Evolutionary conservation across 768 basidiomycete genomes (phyloP).

Genomic region (Leccinum imitatum): DNA sequence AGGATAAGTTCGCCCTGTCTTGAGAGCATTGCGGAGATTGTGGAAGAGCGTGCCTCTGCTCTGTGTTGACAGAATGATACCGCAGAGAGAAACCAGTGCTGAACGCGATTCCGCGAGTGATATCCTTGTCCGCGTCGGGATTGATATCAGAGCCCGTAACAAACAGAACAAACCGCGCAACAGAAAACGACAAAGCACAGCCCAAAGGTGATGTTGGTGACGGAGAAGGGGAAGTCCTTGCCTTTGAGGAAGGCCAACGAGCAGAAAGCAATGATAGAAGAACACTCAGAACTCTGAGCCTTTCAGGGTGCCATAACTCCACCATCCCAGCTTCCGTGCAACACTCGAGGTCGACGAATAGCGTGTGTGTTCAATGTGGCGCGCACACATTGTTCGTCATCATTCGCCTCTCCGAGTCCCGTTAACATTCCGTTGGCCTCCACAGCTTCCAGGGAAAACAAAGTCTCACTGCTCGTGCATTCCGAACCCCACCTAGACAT

Average conservation of each 20-base stretch:
- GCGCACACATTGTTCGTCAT: slow-evolving; percentile 39
- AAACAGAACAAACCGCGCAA: slow-evolving; percentile 64
- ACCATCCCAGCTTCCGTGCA: slow-evolving; percentile 58
- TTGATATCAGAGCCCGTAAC: slow-evolving; percentile 82
- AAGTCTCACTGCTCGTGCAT: slow-evolving; percentile 44
- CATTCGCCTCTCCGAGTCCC: slow-evolving; percentile 50
- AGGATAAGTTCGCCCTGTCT: slow-evolving; percentile 51
- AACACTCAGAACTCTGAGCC: slow-evolving; percentile 52
- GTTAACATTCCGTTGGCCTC: slow-evolving; percentile 46
- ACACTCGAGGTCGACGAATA: slow-evolving; percentile 45
- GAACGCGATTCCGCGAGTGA: slow-evolving; percentile 68
- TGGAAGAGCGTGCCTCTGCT: slow-evolving; percentile 19
- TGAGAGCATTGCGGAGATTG: slow-evolving; percentile 36
- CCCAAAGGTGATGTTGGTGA: slow-evolving; percentile 51
- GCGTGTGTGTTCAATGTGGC: slow-evolving; percentile 45
- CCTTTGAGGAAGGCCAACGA: slow-evolving; percentile 12
- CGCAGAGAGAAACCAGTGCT: slow-evolving; percentile 53
- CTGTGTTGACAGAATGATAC: slow-evolving; percentile 47
- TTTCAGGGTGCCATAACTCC: slow-evolving; percentile 66
- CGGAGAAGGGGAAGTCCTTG: slow-evolving; percentile 22
- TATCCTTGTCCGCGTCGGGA: slow-evolving; percentile 59
- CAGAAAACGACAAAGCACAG: slow-evolving; percentile 50
- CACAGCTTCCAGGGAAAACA: slow-evolving; percentile 59
- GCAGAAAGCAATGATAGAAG: slow-evolving; percentile 43
- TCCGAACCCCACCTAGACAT: slow-evolving; percentile 36